These are phyloP conservation scores for Microstroma glucosiphilum DNA, from an alignment of 1,284 basidiomycete species.

Conservation along the genomic window DNA sequence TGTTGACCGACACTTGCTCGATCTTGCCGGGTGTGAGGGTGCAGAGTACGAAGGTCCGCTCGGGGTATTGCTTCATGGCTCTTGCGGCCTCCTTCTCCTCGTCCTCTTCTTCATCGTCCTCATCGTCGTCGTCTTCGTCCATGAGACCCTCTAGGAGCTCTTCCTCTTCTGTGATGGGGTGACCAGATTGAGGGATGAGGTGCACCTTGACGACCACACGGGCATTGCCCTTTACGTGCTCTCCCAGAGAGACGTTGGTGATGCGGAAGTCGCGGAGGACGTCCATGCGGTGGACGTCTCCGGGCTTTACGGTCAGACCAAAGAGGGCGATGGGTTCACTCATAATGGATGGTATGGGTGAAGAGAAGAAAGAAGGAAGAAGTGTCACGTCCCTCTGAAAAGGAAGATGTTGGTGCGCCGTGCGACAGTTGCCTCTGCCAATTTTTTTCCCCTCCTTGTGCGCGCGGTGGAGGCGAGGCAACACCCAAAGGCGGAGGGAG, in stretches of 20 bases:
- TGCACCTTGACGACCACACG: conserved; percentile 72
- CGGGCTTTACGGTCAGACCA: conserved; percentile 1
- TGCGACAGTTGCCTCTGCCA: neutral
- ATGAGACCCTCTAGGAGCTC: too few relatives aligned
- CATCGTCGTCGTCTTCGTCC: conserved; percentile 57
- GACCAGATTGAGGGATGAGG: conserved; percentile 42
- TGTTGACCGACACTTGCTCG: conserved; percentile 60
- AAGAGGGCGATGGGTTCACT: neutral
- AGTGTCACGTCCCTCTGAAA: neutral
- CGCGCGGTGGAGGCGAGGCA: too few relatives aligned
- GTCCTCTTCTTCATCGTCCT: conserved; percentile 56
- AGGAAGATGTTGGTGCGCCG: neutral
- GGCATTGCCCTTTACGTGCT: conserved; percentile 61
- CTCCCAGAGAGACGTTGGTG: conserved; percentile 75
- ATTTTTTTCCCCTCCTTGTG: neutral
- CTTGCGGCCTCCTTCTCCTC: conserved; percentile 51
- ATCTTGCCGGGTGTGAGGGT: conserved; percentile 57
- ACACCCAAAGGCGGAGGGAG: too few relatives aligned
- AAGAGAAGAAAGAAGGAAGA: neutral
- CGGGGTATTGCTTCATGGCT: neutral
- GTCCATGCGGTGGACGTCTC: conserved; percentile 57
- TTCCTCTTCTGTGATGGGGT: conserved; percentile 55
- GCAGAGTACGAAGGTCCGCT: conserved; percentile 50
- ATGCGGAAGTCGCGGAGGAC: conserved; percentile 70
- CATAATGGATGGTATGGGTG: neutral